Evolutionary conservation across 257 asterid genomes (phyloP), one percentile per base, ranked within the genome.

Genomic region (Solanum piurae): DNA sequence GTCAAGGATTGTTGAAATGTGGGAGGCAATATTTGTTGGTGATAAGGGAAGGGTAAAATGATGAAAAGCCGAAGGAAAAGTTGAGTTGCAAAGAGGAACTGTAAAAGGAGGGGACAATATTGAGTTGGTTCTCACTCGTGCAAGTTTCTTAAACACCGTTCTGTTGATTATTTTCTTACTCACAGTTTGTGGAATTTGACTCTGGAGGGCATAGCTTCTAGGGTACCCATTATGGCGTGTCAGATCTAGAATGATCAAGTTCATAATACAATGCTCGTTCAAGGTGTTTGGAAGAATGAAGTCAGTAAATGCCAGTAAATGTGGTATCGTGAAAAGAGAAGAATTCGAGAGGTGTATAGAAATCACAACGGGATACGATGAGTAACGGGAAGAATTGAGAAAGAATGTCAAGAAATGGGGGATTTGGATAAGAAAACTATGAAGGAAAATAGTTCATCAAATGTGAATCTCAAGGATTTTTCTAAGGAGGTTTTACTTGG

Each of bases 241-340:
- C 21, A 49, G 8, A 91, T 80, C 12, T 92, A 93, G 95, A 77
- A 86, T 3, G 95, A 93, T 79, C 95, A 93, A 72, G 13, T 49
- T 0, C 91, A 92, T 71, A 93, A 92, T 13, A 94, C 93, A 2
- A 93, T 91, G 62, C 84, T 92, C 18, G 64, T 92, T 79, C 90
- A 93, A 85, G 95, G 92, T 74, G 84, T 42, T 13, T 91, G 96
- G 96, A 88, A 60, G 90, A 89, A 72, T 7, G 95, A 94, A 12
- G 69, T 92, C 42, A 74, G 90, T 88, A 5, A 60, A 3, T 25
- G 31, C 49, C 1, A 86, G 42, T 62, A 72, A 25, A 23, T 85
- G 52, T 20, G 89, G 88, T 18, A 40, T 75, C 36, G 86, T 88
- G 9, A 82, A 86, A 68, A 86, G 87, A 2, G 88, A 87, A 9